Base-by-base conservation (phyloP, 192 early-diverging fungal genomes). In the Podila horticola region DNA sequence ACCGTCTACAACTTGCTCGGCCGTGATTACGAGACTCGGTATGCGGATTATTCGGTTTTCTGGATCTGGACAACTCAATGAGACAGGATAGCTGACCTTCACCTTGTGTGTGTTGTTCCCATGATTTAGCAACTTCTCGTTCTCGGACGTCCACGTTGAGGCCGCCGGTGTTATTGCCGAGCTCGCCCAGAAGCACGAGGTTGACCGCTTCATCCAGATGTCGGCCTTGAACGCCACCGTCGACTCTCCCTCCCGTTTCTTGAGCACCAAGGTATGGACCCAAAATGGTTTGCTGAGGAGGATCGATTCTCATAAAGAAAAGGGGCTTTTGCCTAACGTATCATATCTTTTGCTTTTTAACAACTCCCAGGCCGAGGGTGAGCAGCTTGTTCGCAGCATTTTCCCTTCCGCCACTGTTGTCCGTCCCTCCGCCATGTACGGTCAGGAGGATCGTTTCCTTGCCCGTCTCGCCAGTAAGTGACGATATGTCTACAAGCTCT, bases 1-100 rank as follows among this genome's bases (percentile, higher is more conserved):
- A 91, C 94, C 52, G 96, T 99, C 67, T 94, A 96, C 84, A 99
- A 99, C 82, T 89, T 96, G 62, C 92, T 99, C 64, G 98, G 96
- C 15, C 90, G 93, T 75, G 94, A 95, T 87, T 97, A 92, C 69
- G 90, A 91, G 64, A 97, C 98, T 65, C 96, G 95, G 94, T 88
- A 48, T 70, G 30, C 34, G 28, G 6, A 22, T n/a, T 64, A 45
- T 41, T 41, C 38, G 15, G 13, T 1, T 17, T 36, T 45, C 41
- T 45, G 41, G 41, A 17, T 45, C 41, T 15, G 41, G 41, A 45
- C 41, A 13, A 17, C 41, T 45, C 41, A 17, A 12, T 1, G 41
- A 45, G 41, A 12, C 41, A 17, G 34, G 34, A 17, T 45, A 1
- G 41, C 41, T 45, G 41, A 45, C 41, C 41, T 30, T 28, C 13